Base-by-base conservation (phyloP, 257 asterid genomes). In the Capsicum baccatum region DNA sequence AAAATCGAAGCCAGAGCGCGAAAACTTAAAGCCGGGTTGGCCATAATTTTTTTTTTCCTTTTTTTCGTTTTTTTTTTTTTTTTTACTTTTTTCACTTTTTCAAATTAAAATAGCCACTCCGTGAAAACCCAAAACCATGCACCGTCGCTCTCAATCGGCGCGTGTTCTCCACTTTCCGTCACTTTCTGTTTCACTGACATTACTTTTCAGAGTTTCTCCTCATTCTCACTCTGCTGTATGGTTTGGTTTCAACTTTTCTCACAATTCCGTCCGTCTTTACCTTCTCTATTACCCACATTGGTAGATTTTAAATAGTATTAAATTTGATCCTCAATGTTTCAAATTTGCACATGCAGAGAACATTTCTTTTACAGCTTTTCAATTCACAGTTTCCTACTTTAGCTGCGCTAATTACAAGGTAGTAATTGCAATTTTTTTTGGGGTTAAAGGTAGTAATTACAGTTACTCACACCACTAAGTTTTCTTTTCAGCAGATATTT, bases 1-100 rank as follows among this genome's bases (percentile, higher is more conserved):
- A 93, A 93, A 86, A 73, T 87, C 62, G 60, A 87, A 80, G 58
- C 73, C 81, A 62, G 83, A 91, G 90, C 95, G 96, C 94, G 92
- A 93, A 92, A 92, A 88, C 86, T 87, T 83, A 26, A 26, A 2
- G 2, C 33, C 33, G 2, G 33, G 1, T 26, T 26, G 33, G 33
- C 33, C 33, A 26, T 26, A 26, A 26, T 0, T 26, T 26, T 26
- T 26, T 26, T 26, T 26, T 26, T 26, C 26, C 26, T 26, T 26
- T 26, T 26, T 26, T 26, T 26, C 26, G 26, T 0, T 26, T 26
- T 26, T 26, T 26, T 26, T 26, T 26, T 26, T 26, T 26, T 26
- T 26, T 26, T 26, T 26, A 26, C 26, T 26, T 26, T 26, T 26
- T 26, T 26, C 33, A 26, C 33, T 26, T 26, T 26, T 26, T 26